Percentiles rank a stretch among this genome's conserved stretches.
Evolutionary conservation across 2,329 filamentous ascomycete genomes (phyloP).

Genomic region (Dichotomopilus funicola): DNA sequence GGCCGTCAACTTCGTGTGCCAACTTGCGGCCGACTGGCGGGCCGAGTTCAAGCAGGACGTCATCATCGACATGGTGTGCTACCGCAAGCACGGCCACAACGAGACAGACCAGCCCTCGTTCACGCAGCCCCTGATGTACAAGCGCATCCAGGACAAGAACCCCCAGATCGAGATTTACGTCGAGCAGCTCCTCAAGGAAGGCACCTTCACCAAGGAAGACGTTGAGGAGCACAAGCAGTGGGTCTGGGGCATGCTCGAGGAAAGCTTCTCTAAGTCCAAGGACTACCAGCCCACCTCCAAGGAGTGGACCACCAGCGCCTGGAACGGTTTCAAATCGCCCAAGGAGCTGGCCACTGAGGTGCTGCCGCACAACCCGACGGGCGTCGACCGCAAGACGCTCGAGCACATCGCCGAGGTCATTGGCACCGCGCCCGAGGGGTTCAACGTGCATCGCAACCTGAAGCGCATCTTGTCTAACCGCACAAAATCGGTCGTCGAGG

Average conservation of each 20-base stretch:
- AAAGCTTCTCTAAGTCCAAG: constrained; percentile 95
- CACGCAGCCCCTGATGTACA: constrained; percentile 99
- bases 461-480: constrained; percentile 90
- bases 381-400: constrained; percentile 64
- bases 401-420: constrained; percentile 79
- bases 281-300: constrained; percentile 95
- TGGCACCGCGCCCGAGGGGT: constrained; percentile 71
- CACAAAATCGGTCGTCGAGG: constrained; percentile 86
- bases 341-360: constrained; percentile 96
- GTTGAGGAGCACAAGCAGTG: constrained; percentile 99
- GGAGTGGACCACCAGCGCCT: constrained; percentile 97
- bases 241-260: constrained; percentile 98
- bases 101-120: constrained; percentile 99
- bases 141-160: constrained; percentile 81
- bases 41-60: constrained; percentile 98
- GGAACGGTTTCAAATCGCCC: constrained; percentile 99
- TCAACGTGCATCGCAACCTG: constrained; percentile 87
- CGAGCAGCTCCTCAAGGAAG: constrained; percentile 82
- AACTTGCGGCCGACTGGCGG: constrained; percentile 94
- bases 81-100: constrained; percentile 98
- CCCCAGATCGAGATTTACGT: constrained; percentile 87
- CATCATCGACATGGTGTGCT: constrained; percentile 96
- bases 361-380: constrained; percentile 83
- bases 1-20: constrained; percentile 96
- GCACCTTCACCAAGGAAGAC: constrained; percentile 94